These are phyloP conservation scores for Rubroshorea leprosula DNA, from an alignment of 345 rosid species.

Conservation along the genomic window DNA sequence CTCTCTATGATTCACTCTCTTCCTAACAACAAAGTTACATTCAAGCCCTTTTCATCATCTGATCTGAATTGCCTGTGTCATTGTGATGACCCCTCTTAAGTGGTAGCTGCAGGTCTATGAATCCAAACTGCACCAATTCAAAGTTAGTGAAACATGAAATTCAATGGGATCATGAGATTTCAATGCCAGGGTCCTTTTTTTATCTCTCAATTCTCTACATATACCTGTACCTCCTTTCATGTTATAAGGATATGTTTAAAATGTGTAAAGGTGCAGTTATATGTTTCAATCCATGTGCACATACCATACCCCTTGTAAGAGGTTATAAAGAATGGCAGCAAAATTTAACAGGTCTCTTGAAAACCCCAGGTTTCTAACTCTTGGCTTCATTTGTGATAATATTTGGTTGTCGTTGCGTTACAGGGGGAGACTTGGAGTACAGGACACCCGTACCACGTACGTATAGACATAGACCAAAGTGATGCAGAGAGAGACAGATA, in stretches of 20 bases:
- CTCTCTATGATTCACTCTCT: neutral
- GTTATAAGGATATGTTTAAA: too few species aligned
- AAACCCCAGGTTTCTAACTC: too few species aligned
- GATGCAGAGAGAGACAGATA: neutral
- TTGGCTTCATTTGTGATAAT: too few species aligned
- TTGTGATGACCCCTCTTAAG: neutral
- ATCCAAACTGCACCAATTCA: constrained; percentile 11
- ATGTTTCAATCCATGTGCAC: neutral
- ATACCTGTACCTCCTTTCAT: neutral
- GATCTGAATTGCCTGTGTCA: neutral
- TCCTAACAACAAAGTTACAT: neutral
- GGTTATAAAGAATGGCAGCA: neutral
- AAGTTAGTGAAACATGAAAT: constrained; percentile 17
- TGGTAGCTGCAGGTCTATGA: neutral
- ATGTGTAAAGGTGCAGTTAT: neutral
- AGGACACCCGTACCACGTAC: neutral
- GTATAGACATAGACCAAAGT: too few species aligned
- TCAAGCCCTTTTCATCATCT: constrained; percentile 5
- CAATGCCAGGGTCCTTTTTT: constrained; percentile 23
- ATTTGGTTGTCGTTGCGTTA: too few species aligned
- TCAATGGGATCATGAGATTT: constrained; percentile 23
- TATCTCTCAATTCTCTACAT: constrained; percentile 12
- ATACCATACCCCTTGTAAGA: too few species aligned
- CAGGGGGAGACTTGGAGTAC: neutral
- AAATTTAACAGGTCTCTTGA: neutral